Base-by-base conservation (phyloP, 2,329 filamentous ascomycete genomes). In the Alternaria burnsii region DNA sequence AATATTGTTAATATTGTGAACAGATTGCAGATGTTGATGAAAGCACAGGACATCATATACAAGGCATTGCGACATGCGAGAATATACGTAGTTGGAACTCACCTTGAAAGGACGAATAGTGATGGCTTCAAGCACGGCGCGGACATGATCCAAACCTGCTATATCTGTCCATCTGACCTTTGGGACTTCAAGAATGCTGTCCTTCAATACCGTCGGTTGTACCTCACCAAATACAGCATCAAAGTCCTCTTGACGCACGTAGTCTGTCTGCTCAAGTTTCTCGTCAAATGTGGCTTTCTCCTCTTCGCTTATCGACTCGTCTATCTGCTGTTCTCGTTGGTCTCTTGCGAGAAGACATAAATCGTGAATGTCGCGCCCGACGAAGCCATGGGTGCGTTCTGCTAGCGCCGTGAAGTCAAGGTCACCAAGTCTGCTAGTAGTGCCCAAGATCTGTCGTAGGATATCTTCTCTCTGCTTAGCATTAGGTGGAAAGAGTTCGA, bases 141-240 rank as follows among this genome's bases (percentile, higher is more conserved):
- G 96, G 63, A 97, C 88, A 41, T 86, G 83, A 44, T 90, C 87
- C 64, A 97, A 91, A 1, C 94, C 94, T 61, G 93, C 94, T 52
- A 98, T 94, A 71, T 97, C 92, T 50, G 86, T 84, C 93, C 93
- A 98, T 76, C 86, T 86, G 28, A 97, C 89, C 14, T 91, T 93
- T 0, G 93, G 94, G 9, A 92, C 94, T 73, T 96, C 92, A 47
- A 97, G 84, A 74, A 95, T 92, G 56, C 97, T 89, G 73, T 96
- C 93, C 66, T 92, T 89, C 87, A 98, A 94, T 4, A 93, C 92
- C 1, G 91, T 93, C 1, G 94, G 93, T 11, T 87, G 86, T n/a
- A 93, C 88, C 56, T 86, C 81, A 38, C 86, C 83, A 36, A 94
- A 83, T 1, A 93, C 92, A 40, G 83, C 76, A 34, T 88, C 83